Base-by-base conservation (phyloP, 1,284 basidiomycete genomes). In the Rhodotorula sp. region DNA sequence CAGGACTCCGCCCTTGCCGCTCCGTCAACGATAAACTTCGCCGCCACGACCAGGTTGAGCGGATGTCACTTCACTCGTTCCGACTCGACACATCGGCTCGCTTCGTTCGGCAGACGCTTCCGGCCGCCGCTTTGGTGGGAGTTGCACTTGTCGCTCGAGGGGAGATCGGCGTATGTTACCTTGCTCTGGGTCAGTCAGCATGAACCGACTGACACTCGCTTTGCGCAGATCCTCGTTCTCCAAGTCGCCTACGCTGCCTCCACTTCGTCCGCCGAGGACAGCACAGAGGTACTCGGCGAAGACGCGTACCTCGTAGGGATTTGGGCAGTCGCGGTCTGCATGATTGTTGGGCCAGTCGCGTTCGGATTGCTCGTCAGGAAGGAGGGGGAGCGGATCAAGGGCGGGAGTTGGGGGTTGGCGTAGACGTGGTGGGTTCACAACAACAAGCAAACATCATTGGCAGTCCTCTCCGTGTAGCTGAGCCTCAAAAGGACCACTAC, bases 321-420 rank as follows among this genome's bases (percentile, higher is more conserved):
- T 16, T 85, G 84, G 84, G 83, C 83, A 3, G 84, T 84, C 59
- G 77, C 84, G n/a, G 52, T 85, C 6, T 84, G 83, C 74, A 85
- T 84, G 0, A 80, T 85, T 44, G 63, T 83, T 2, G 84, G 85
- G 0, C 84, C 84, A 0, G 75, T 84, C 4, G 77, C 76, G 34
- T 81, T 84, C 6, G 82, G 82, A 64, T 77, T 69, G 70, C 76
- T 77, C 8, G 73, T 81, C 53, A 81, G 80, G 73, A 76, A 80
- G 51, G 78, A 73, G 31, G 77, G 78, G 16, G 75, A 77, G 62
- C 67, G 72, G 53, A 69, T 79, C 65, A 62, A 81, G 72, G 48
- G 75, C 67, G 79, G 79, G 70, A 76, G 80, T 62, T 77, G 78
- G 78, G 76, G 78, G n/a, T 44, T 44, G 40, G 16, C 40, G 40